Base-by-base conservation (phyloP, 2,329 filamentous ascomycete genomes). In the Diaporthe amygdali region DNA sequence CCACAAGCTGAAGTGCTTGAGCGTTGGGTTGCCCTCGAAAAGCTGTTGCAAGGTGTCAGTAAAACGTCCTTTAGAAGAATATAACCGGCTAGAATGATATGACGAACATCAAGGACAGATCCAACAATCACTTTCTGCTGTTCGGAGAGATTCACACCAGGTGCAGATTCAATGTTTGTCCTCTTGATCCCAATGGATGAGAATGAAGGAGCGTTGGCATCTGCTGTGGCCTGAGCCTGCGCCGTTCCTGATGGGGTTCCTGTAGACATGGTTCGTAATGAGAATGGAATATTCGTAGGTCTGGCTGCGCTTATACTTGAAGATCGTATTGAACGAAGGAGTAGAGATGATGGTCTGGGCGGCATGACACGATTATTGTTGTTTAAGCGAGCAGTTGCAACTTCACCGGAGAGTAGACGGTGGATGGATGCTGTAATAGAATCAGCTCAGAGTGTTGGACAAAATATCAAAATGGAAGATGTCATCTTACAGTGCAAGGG, bases 1-100 rank as follows among this genome's bases (percentile, higher is more conserved):
- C 90, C 90, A 92, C 30, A 92, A 83, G 17, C 83, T 80, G 55
- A 92, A 84, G 77, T 91, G 90, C 49, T 84, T 84, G 3, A 90
- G 83, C 2, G 88, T 88, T 0, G 89, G 88, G 22, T 86, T 84
- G 55, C 89, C 89, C 41, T 88, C 87, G 77, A 91, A 92, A 59
- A 92, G 85, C 84, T 86, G 54, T 20, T 5, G 22, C 25, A 17
- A 15, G 17, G 12, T 25, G 39, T 56, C 6, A 37, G 61, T 20
- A 49, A 7, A 27, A 2, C 2, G n/a, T 14, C 9, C 12, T 0
- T 25, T 15, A 49, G 1, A 17, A 1, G 7, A 5, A 9, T 22
- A 30, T 17, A 22, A 25, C 46, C 6, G n/a, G 2, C 6, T 25
- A 51, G 14, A 20, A 8, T 20, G 25, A 59, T 22, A 22, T 4